Evolutionary conservation across 2,329 filamentous ascomycete species (phyloP).

Genomic region (Penicillium aurantiogriseum): DNA sequence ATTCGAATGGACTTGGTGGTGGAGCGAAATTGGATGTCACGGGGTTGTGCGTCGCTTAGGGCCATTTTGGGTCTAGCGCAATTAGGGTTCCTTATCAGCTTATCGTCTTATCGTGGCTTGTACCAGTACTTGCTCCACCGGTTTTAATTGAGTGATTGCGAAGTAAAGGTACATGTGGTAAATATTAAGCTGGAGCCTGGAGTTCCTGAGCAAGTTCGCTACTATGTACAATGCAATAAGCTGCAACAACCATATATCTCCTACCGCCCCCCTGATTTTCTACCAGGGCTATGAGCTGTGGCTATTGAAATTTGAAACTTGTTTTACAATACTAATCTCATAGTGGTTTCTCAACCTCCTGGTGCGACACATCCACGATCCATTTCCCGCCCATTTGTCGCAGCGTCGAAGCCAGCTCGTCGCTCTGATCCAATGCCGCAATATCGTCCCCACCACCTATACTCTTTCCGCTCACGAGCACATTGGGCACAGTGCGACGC

Average conservation of each 20-base stretch:
- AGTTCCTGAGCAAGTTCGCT: background rate
- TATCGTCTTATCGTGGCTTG: constrained; percentile 17
- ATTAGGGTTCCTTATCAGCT: constrained; percentile 36
- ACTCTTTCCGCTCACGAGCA: constrained; percentile 81
- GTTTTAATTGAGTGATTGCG: background rate
- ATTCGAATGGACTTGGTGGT: constrained; percentile 39
- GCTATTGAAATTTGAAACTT: constrained; percentile 2
- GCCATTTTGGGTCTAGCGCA: constrained; percentile 36
- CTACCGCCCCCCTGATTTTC: background rate
- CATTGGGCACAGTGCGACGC: constrained; percentile 83
- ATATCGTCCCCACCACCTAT: constrained; percentile 91
- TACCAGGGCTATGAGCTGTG: background rate
- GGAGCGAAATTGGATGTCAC: constrained; percentile 41
- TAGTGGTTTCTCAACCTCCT: constrained; percentile 12
- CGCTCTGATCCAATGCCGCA: constrained; percentile 64
- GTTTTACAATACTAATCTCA: constrained; percentile 6
- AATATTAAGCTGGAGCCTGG: background rate
- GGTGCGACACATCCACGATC: constrained; percentile 42
- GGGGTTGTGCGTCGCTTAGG: constrained; percentile 48
- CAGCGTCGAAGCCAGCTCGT: constrained; percentile 69
- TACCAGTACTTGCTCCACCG: constrained; percentile 1
- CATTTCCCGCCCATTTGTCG: constrained; percentile 70
- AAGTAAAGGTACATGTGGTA: constrained; percentile 4
- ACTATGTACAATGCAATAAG: constrained; percentile 4
- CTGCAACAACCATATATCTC: background rate